phyloP scores from a whole-genome alignment of 2,329 filamentous ascomycete genomes.

The Scedosporium boydii region DNA sequence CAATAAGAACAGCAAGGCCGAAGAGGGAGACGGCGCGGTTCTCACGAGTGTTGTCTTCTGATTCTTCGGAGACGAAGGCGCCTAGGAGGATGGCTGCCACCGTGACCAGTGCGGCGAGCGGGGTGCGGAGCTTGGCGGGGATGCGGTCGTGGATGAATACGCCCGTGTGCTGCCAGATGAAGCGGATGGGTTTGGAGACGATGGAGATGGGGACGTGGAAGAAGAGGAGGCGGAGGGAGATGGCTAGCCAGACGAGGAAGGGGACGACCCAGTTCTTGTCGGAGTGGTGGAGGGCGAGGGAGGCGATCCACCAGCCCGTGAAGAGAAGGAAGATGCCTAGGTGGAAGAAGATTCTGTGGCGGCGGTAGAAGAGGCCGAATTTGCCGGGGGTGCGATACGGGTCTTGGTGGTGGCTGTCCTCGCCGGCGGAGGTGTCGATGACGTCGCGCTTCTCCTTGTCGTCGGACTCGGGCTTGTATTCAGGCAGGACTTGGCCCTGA shows the following conservation, averaged over 20 bases:
- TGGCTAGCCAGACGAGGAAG: conserved; percentile 69
- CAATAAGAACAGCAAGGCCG: conserved; percentile 64
- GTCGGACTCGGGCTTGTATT: conserved; percentile 25
- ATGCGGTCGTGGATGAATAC: conserved; percentile 49
- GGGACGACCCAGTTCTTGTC: conserved; percentile 76
- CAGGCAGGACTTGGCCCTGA: conserved; percentile 12
- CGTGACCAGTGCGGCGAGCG: conserved; percentile 53
- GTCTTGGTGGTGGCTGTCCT: conserved; percentile 11
- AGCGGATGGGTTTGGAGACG: conserved; percentile 56
- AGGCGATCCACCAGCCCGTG: conserved; percentile 66
- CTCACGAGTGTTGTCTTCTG: conserved; percentile 63
- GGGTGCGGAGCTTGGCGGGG: conserved; percentile 45
- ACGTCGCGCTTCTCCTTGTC: conserved; percentile 29
- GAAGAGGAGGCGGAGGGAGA: conserved; percentile 65
- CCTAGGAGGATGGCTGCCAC: conserved; percentile 68
- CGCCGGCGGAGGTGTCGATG: conserved; percentile 17
- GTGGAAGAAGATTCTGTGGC: conserved; percentile 36
- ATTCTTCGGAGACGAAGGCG: conserved; percentile 63
- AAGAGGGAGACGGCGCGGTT: conserved; percentile 77
- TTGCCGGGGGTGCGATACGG: conserved; percentile 13
- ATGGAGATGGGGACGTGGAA: conserved; percentile 61
- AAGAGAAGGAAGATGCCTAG: conserved; percentile 32
- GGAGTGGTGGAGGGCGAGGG: conserved; percentile 60
- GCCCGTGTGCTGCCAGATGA: conserved; percentile 57
- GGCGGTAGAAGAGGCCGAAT: conserved; percentile 30